These are phyloP conservation scores for Melastoma candidum DNA, from an alignment of 441 rosid species.

Conservation along the genomic window DNA sequence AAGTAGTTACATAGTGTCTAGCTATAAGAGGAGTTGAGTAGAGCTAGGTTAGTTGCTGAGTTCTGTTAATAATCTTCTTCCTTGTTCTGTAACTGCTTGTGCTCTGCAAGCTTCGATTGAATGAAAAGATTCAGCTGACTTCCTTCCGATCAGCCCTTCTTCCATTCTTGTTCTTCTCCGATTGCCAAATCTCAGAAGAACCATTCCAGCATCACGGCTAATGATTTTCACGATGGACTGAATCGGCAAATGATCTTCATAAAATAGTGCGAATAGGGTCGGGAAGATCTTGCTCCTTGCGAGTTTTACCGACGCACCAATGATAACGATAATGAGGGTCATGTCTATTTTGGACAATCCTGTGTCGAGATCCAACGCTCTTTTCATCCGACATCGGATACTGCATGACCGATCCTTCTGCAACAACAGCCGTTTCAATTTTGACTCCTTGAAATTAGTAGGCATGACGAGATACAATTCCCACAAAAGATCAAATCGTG, in stretches of 20 bases:
- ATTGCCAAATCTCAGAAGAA: no score
- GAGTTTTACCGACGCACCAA: conserved; percentile 26
- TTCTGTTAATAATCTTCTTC: no score
- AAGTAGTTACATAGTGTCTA: no score
- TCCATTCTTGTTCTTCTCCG: no score
- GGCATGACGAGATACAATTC: background rate
- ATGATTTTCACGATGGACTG: no score
- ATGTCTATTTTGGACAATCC: conserved; percentile 11
- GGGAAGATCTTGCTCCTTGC: conserved; percentile 26
- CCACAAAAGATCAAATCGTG: background rate
- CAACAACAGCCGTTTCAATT: background rate
- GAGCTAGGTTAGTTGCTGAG: no score
- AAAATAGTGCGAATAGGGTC: conserved; percentile 19
- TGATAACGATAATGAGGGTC: conserved; percentile 17
- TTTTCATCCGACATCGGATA: conserved; percentile 2
- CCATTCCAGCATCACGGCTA: no score
- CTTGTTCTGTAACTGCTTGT: no score
- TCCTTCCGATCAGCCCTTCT: no score
- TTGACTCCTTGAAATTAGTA: background rate
- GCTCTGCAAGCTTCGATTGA: no score
- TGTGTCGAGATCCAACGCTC: conserved; percentile 1
- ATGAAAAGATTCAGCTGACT: no score
- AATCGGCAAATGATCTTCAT: conserved; percentile 15
- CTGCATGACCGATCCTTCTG: conserved; percentile 1
- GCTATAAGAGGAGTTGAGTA: no score